Conservation (phyloP, 495 filamentous ascomycete genomes). For the Pyrenula massariospora region DNA sequence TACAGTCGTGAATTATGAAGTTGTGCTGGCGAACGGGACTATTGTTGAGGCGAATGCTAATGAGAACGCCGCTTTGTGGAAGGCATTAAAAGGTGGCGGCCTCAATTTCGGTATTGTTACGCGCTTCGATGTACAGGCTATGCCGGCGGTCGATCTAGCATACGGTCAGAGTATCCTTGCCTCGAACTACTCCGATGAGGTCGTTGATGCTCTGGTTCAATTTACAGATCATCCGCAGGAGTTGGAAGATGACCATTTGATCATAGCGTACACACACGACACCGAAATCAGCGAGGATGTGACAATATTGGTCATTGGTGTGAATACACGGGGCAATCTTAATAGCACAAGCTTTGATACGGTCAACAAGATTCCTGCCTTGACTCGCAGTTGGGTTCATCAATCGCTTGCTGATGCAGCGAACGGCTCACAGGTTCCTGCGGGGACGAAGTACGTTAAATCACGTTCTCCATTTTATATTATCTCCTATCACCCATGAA, state of each 20-base stretch:
- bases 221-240: constrained; percentile 12
- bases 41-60: constrained; percentile 33
- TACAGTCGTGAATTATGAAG: constrained; percentile 33
- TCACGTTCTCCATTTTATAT: neutral
- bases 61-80: constrained; percentile 32
- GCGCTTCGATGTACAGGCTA: neutral
- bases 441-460: neutral
- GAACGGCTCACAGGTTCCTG: neutral
- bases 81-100: constrained; percentile 41
- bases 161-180: neutral
- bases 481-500: neutral
- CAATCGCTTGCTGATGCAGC: neutral
- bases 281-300: neutral
- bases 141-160: constrained; percentile 1
- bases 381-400: neutral
- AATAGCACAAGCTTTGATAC: neutral
- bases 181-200: constrained; percentile 3
- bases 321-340: neutral
- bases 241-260: neutral
- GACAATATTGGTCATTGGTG: neutral
- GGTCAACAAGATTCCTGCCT: neutral
- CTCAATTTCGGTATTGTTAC: constrained; percentile 48
- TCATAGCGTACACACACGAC: neutral
- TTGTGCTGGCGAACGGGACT: constrained; percentile 38
- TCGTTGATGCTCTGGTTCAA: constrained; percentile 14